Evolutionary conservation across 805 yeast genomes (phyloP).

Genomic region (Lipomyces chichibuensis): DNA sequence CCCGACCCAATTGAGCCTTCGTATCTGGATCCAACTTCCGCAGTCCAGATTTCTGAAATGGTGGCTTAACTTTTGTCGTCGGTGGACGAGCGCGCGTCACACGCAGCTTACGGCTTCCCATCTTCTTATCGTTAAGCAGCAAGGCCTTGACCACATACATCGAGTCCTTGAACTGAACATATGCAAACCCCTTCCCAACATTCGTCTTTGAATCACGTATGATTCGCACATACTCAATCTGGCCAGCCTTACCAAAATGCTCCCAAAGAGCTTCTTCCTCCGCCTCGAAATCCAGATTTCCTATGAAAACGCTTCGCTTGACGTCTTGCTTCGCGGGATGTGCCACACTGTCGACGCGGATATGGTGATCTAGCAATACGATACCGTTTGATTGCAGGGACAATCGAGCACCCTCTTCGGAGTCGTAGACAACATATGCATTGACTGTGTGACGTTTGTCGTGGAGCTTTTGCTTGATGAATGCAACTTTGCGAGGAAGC

Average conservation of each 20-base stretch:
- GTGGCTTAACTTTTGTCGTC: constrained; percentile 3
- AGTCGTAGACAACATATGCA: constrained; percentile 79
- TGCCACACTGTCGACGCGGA: constrained; percentile 90
- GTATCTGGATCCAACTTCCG: constrained; percentile 62
- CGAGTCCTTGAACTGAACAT: constrained; percentile 76
- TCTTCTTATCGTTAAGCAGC: constrained; percentile 69
- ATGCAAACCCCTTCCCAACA: constrained; percentile 96
- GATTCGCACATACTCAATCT: constrained; percentile 84
- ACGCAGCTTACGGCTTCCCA: constrained; percentile 65
- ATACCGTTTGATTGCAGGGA: constrained; percentile 63
- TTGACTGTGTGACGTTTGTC: constrained; percentile 78
- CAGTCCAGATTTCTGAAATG: constrained; percentile 37
- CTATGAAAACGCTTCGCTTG: constrained; percentile 84
- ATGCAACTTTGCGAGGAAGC: constrained; percentile 90
- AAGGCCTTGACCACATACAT: constrained; percentile 80
- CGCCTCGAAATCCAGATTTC: constrained; percentile 91
- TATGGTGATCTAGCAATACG: constrained; percentile 69
- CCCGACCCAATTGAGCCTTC: constrained; percentile 79
- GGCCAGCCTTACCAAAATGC: constrained; percentile 68
- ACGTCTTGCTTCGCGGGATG: constrained; percentile 88
- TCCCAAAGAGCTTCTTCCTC: constrained; percentile 87
- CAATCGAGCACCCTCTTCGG: constrained; percentile 51
- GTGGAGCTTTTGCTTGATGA: constrained; percentile 75
- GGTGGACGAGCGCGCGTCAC: constrained; percentile 65
- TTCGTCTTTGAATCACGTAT: constrained; percentile 92